A percentile compares a stretch with the other conserved stretches of the same genome.
These are phyloP conservation scores for Podospora comata DNA, from an alignment of 495 filamentous ascomycete species.

Conservation along the genomic window DNA sequence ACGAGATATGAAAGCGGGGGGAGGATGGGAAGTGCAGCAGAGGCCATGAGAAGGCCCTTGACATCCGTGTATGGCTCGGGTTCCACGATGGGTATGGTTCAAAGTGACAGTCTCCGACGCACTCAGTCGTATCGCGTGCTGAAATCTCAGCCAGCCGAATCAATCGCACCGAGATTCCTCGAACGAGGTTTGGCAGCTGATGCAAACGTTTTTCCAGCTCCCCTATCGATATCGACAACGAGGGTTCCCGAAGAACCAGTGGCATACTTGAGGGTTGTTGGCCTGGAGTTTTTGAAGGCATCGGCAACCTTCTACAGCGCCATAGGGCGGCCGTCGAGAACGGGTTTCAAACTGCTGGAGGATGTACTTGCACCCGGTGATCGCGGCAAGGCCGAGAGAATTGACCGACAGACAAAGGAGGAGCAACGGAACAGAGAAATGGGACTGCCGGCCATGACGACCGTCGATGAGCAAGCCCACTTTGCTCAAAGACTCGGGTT, in stretches of 20 bases:
- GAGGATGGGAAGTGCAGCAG: constrained; percentile 39
- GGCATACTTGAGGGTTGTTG: constrained; percentile 54
- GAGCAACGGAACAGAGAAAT: constrained; percentile 51
- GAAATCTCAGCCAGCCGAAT: constrained; percentile 55
- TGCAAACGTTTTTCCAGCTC: constrained; percentile 46
- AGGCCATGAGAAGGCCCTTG: constrained; percentile 46
- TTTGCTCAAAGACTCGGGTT: constrained; percentile 50
- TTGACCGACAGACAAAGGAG: constrained; percentile 46
- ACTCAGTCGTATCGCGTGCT: constrained; percentile 54
- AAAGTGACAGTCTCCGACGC: constrained; percentile 49
- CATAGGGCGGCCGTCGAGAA: constrained; percentile 40
- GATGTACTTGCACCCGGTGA: constrained; percentile 50
- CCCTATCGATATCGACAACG: constrained; percentile 41
- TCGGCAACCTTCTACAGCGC: constrained; percentile 51
- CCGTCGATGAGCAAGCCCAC: constrained; percentile 39
- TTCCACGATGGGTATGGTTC: constrained; percentile 34
- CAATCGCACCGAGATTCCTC: constrained; percentile 45
- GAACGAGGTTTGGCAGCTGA: constrained; percentile 44
- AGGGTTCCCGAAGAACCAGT: constrained; percentile 43
- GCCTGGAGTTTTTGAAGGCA: constrained; percentile 53
- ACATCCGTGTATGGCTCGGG: constrained; percentile 44
- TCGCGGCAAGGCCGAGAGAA: constrained; percentile 46
- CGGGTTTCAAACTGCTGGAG: constrained; percentile 28
- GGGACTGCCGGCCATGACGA: constrained; percentile 52
- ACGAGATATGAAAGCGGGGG: constrained; percentile 51